phyloP scores from a whole-genome alignment of 345 rosid species.

The Pugionium cornutum region DNA sequence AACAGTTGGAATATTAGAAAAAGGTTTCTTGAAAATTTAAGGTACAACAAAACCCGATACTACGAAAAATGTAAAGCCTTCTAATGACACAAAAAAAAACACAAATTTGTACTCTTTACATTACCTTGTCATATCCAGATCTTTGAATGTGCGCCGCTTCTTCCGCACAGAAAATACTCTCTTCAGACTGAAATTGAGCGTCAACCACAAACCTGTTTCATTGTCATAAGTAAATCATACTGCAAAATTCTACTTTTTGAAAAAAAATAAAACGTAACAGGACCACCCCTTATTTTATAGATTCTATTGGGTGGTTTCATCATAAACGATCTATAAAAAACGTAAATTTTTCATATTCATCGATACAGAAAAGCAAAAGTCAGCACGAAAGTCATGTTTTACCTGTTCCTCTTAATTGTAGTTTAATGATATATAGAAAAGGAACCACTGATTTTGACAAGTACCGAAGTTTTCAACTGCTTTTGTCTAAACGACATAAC shows the following conservation, averaged over 20 bases:
- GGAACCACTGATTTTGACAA: conserved; percentile 36
- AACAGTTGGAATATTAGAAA: conserved; percentile 41
- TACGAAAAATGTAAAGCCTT: too few species aligned
- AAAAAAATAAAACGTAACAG: background rate
- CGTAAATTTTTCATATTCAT: background rate
- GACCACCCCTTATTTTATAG: background rate
- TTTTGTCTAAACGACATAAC: conserved; percentile 16
- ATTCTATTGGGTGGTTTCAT: background rate
- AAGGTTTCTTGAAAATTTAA: conserved; percentile 46
- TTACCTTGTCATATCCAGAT: conserved; percentile 73
- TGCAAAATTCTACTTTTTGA: background rate
- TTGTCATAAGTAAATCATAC: background rate
- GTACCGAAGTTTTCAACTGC: conserved; percentile 34
- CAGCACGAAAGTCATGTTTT: conserved; percentile 24
- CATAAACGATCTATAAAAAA: background rate
- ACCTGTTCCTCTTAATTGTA: conserved; percentile 8
- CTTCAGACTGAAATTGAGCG: background rate
- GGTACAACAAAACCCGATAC: background rate
- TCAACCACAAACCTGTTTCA: conserved; percentile 21
- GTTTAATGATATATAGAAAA: conserved; percentile 18
- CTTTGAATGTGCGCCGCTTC: conserved; percentile 42
- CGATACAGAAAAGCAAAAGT: background rate
- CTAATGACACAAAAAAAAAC: too few species aligned
- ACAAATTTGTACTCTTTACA: background rate
- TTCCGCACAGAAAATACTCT: conserved; percentile 22